Base-by-base conservation (phyloP, 306 rosid species). In the Cucumis cinereus region DNA sequence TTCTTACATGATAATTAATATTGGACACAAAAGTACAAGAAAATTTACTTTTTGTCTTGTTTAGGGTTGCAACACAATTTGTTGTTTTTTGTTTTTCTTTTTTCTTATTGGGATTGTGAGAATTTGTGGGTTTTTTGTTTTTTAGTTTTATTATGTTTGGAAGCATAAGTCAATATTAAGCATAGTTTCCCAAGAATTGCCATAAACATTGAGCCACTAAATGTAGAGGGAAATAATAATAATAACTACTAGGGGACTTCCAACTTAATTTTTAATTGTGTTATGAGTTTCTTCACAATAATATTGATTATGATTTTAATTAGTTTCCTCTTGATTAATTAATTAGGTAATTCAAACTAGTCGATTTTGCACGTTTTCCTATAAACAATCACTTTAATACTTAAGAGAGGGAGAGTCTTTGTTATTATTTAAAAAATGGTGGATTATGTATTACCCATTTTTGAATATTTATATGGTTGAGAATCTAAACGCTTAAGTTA, bases 181-280 rank as follows among this genome's bases (percentile, higher is more conserved):
- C 73, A 20, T 67, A 67, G n/a, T 50, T 41, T 22, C 72, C 72
- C 72, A 64, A 36, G 49, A 19, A 35, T 61, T 64, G 3, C 43
- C 66, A 60, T 58, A 35, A 64, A 35, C 72, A 67, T 67, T 67
- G 73, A 67, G 73, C 73, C 73, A 67, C 73, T 6, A 67, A 66
- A 63, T 63, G 47, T 16, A 63, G 49, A 30, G 6, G 47, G 11
- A 38, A 36, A 30, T 15, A 19, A 13, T 41, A 41, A n/a, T n/a
- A n/a, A n/a, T n/a, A n/a, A n/a, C n/a, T n/a, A n/a, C n/a, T n/a
- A n/a, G 41, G 41, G 41, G 8, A 38, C 41, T 35, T 6, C 15
- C 17, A 36, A 19, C 28, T 64, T 64, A 64, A 36, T 36, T 26
- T n/a, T 60, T 64, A 64, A 36, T 36, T 26, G 10, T 60, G 8